Evolutionary conservation across 1,284 basidiomycete species (phyloP).

Genomic region (Trametes hirsuta): DNA sequence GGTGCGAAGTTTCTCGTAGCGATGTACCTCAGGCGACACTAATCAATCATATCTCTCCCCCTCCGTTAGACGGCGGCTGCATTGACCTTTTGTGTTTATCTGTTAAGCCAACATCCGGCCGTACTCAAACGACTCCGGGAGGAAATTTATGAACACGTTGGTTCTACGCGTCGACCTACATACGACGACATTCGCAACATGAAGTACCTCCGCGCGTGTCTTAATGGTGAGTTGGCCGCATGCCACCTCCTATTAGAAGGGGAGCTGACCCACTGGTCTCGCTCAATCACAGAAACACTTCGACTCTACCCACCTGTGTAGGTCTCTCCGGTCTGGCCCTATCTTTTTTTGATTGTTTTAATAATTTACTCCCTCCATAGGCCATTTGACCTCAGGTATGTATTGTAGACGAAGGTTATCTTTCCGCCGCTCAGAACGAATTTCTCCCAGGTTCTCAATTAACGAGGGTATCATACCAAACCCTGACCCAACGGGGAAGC

Average conservation of each 20-base stretch:
- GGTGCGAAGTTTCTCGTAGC: slow-evolving; percentile 37
- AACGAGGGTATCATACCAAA: slow-evolving; percentile 31
- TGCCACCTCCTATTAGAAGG: not conserved
- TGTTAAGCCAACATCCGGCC: slow-evolving; percentile 35
- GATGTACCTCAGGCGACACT: not conserved
- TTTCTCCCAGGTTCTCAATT: slow-evolving; percentile 19
- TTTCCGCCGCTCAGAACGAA: not conserved
- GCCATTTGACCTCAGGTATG: not conserved
- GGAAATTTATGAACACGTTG: slow-evolving; percentile 27
- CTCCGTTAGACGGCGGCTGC: slow-evolving; percentile 34
- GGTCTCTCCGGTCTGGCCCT: not conserved
- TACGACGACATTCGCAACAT: slow-evolving; percentile 34
- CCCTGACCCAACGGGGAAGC: slow-evolving; percentile 27
- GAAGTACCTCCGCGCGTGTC: slow-evolving; percentile 38
- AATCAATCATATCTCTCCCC: not conserved
- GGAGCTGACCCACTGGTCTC: too few relatives aligned
- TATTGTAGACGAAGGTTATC: too few relatives aligned
- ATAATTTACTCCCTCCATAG: too few relatives aligned
- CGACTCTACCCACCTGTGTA: slow-evolving; percentile 37
- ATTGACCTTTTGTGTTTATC: slow-evolving; percentile 36
- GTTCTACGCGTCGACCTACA: slow-evolving; percentile 26
- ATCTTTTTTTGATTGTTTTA: not conserved
- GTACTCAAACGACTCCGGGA: slow-evolving; percentile 33
- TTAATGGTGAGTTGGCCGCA: slow-evolving; percentile 31
- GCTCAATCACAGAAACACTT: slow-evolving; percentile 29